phyloP scores from a whole-genome alignment of 495 filamentous ascomycete species.

The Glarea lozoyensis region DNA sequence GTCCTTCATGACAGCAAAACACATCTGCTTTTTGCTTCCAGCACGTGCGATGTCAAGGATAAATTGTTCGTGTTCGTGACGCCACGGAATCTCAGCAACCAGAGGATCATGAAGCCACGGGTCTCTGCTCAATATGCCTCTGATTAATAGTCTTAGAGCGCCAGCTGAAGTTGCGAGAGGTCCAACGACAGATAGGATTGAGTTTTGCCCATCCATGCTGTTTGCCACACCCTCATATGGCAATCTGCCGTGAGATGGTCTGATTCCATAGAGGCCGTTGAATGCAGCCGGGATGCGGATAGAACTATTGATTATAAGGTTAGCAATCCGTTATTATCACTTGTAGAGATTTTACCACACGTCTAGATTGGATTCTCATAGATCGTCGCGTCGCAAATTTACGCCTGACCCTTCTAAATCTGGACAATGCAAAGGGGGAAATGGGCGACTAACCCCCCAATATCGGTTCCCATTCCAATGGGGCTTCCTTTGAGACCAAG shows the following conservation, averaged over 20 bases:
- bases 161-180: conserved; percentile 38
- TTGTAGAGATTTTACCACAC: no score
- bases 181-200: conserved; percentile 32
- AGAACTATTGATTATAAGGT: no score
- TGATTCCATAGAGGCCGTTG: conserved; percentile 49
- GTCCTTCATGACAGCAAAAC: conserved; percentile 43
- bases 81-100: conserved; percentile 54
- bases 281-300: conserved; percentile 51
- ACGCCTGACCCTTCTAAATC: no score
- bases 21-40: conserved; percentile 25
- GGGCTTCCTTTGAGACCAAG: conserved; percentile 46
- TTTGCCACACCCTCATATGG: conserved; percentile 32
- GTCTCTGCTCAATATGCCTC: conserved; percentile 41
- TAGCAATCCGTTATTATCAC: no score
- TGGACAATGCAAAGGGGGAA: no score
- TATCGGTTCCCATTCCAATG: conserved; percentile 51
- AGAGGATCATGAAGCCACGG: conserved; percentile 61
- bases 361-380: no score
- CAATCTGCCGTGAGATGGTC: conserved; percentile 46
- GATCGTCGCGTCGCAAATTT: no score
- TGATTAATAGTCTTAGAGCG: conserved; percentile 44
- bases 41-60: conserved; percentile 30
- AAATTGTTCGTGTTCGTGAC: conserved; percentile 36
- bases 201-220: conserved; percentile 24
- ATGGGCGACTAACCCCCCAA: no score